Evolutionary conservation across 495 filamentous ascomycete genomes (phyloP).

Genomic region (Aspergillus heteromorphus): DNA sequence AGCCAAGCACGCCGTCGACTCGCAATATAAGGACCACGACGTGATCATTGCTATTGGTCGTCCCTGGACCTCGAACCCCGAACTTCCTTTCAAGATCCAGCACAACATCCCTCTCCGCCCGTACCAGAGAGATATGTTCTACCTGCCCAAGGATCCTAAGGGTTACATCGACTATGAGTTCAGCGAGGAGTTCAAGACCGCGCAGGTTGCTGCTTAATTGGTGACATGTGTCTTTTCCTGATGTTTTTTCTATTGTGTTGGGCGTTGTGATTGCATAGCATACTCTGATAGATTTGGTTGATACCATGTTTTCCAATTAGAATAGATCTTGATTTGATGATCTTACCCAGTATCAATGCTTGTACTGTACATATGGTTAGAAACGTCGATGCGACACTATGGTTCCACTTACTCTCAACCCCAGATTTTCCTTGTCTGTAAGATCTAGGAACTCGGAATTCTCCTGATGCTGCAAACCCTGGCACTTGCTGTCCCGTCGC

Average conservation of each 20-base stretch:
- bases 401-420: conserved; percentile 15
- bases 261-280: conserved; percentile 9
- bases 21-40: conserved; percentile 48
- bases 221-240: conserved; percentile 2
- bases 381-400: neutral
- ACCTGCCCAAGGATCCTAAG: conserved; percentile 35
- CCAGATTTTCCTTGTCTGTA: conserved; percentile 32
- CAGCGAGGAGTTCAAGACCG: conserved; percentile 31
- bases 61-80: conserved; percentile 65
- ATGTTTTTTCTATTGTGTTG: conserved; percentile 5
- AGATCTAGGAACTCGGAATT: conserved; percentile 33
- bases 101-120: conserved; percentile 48
- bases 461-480: conserved; percentile 13
- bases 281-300: neutral
- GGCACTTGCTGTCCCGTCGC: conserved; percentile 22
- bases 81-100: conserved; percentile 59
- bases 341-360: neutral
- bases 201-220: conserved; percentile 17
- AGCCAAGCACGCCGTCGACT: conserved; percentile 43
- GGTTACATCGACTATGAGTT: conserved; percentile 62
- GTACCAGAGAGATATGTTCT: conserved; percentile 59
- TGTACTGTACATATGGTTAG: neutral
- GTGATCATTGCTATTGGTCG: conserved; percentile 55
- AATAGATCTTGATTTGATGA: neutral
- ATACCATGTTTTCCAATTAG: neutral